Evolutionary conservation across 768 basidiomycete genomes (phyloP).

Genomic region (Lepiota venenata): DNA sequence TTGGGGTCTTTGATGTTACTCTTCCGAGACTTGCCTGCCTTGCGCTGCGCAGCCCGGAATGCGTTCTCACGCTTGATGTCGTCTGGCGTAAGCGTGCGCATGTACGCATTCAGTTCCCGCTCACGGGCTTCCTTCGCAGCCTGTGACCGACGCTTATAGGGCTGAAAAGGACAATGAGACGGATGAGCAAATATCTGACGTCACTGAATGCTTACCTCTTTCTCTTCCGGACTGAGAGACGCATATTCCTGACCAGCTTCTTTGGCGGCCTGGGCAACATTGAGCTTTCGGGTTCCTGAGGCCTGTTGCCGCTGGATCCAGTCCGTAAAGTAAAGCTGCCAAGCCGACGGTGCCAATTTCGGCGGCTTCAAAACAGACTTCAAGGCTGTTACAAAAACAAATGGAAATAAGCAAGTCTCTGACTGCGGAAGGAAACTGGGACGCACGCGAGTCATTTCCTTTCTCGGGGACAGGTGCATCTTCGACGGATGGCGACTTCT

Average conservation of each 20-base stretch:
- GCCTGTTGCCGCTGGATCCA: constrained; percentile 89
- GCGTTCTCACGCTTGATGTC: constrained; percentile 94
- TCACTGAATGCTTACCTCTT: constrained; percentile 59
- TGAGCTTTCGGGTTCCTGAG: constrained; percentile 78
- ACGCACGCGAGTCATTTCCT: constrained; percentile 38
- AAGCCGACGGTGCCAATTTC: constrained; percentile 89
- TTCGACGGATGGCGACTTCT: constrained; percentile 36
- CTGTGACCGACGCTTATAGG: constrained; percentile 82
- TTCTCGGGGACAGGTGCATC: constrained; percentile 31
- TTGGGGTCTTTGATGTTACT: constrained; percentile 97
- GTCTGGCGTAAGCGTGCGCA: constrained; percentile 85
- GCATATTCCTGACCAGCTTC: constrained; percentile 92
- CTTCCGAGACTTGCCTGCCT: constrained; percentile 89
- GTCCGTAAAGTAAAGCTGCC: constrained; percentile 96
- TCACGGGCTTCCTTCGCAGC: constrained; percentile 84
- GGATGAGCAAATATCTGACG: constrained; percentile 27
- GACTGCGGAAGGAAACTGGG: constrained; percentile 24
- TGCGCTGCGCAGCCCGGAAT: constrained; percentile 88
- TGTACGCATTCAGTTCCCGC: constrained; percentile 78
- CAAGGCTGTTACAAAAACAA: constrained; percentile 38
- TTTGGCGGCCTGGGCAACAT: constrained; percentile 93
- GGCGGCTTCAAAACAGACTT: constrained; percentile 85
- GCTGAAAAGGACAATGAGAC: constrained; percentile 41
- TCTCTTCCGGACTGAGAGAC: constrained; percentile 70
- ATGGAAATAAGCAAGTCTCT: constrained; percentile 14